Evolutionary conservation across 345 rosid genomes (phyloP).

Genomic region (Noccaea caerulescens): DNA sequence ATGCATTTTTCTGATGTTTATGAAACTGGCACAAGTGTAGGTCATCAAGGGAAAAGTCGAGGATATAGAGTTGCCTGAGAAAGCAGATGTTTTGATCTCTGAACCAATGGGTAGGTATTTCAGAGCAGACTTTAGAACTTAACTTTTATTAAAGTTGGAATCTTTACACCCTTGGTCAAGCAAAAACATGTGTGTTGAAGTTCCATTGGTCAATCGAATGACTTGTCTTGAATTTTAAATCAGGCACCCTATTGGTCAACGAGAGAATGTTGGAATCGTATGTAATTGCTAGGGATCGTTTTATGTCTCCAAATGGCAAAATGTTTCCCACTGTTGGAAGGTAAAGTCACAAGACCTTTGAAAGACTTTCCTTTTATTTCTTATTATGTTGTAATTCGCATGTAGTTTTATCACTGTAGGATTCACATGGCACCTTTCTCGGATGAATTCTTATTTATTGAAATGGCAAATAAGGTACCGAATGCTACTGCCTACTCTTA

Average conservation of each 20-base stretch:
- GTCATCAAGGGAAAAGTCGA: constrained; percentile 96
- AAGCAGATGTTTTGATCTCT: constrained; percentile 93
- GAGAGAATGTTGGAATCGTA: constrained; percentile 98
- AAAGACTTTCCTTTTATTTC: constrained; percentile 8
- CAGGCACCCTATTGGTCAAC: constrained; percentile 92
- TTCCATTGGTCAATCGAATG: not conserved
- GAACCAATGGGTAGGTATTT: constrained; percentile 90
- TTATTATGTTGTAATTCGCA: constrained; percentile 10
- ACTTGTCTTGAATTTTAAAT: constrained; percentile 12
- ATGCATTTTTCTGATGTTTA: constrained; percentile 33
- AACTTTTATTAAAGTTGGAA: not conserved
- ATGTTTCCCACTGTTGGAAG: constrained; percentile 97
- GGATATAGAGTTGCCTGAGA: constrained; percentile 94
- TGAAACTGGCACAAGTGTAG: constrained; percentile 47
- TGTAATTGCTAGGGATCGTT: constrained; percentile 96
- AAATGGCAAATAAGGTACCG: constrained; percentile 97
- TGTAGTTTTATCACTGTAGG: constrained; percentile 56
- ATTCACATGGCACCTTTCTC: constrained; percentile 99
- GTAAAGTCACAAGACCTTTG: constrained; percentile 46
- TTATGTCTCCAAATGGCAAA: constrained; percentile 82
- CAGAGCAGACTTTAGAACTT: not conserved
- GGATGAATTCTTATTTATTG: constrained; percentile 91
- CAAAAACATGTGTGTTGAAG: constrained; percentile 12
- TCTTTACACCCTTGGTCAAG: constrained; percentile 21
- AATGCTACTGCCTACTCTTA: constrained; percentile 11